Conservation (phyloP, 352 stramenopile genomes). For the Globisporangium okanoganense region DNA sequence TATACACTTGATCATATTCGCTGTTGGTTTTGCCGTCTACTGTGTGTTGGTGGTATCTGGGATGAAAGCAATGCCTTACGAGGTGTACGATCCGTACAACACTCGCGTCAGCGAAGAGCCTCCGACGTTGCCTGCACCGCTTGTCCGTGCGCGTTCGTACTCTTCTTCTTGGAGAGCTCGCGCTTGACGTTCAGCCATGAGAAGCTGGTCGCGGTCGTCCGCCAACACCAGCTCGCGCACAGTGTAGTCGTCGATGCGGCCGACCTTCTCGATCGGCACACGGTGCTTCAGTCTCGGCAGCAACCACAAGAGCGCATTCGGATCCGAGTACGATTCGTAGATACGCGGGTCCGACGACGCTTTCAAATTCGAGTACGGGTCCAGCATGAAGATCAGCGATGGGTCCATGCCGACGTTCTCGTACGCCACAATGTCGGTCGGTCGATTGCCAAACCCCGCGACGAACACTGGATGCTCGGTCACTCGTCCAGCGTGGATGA, state of each 20-base stretch:
- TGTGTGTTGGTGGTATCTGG: not conserved
- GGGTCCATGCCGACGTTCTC: slow-evolving; percentile 68
- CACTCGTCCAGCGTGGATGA: slow-evolving; percentile 72
- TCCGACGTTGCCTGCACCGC: slow-evolving; percentile 26
- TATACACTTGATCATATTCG: slow-evolving; percentile 9
- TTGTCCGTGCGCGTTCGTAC: slow-evolving; percentile 28
- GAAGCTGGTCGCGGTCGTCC: slow-evolving; percentile 72
- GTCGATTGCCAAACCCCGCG: slow-evolving; percentile 84
- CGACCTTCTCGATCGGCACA: slow-evolving; percentile 74
- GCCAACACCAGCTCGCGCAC: slow-evolving; percentile 70
- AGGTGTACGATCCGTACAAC: slow-evolving; percentile 9
- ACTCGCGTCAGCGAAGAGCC: slow-evolving; percentile 12
- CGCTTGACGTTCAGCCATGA: slow-evolving; percentile 59
- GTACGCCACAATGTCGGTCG: slow-evolving; percentile 78
- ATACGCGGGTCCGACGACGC: slow-evolving; percentile 51
- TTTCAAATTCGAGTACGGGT: slow-evolving; percentile 76
- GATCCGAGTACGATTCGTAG: slow-evolving; percentile 83
- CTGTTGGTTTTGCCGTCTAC: slow-evolving; percentile 1
- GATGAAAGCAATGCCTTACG: not conserved
- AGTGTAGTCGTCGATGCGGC: slow-evolving; percentile 79
- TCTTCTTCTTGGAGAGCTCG: slow-evolving; percentile 66
- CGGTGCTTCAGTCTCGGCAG: slow-evolving; percentile 79
- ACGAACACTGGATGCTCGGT: slow-evolving; percentile 78
- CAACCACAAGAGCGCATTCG: slow-evolving; percentile 75
- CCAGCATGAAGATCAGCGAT: slow-evolving; percentile 77